Conservation (phyloP, 257 asterid genomes). For the Echites panduratus region DNA sequence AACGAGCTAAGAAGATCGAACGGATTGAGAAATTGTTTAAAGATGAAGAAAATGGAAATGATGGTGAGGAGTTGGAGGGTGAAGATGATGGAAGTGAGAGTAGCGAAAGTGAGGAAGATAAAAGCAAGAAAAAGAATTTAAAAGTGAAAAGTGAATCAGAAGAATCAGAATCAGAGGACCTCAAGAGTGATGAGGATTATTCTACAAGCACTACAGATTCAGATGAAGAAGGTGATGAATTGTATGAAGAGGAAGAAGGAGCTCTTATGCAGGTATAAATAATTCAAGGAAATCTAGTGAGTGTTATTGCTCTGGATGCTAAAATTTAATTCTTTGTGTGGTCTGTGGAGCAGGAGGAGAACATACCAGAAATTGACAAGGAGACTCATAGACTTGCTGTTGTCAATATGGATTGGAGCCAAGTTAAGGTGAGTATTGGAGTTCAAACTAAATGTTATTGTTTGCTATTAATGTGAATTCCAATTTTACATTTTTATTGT, state of each 20-base stretch:
- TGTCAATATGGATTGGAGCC: slow-evolving; percentile 88
- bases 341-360: slow-evolving; percentile 44
- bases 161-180: slow-evolving; percentile 25
- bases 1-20: slow-evolving; percentile 8
- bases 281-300: background rate
- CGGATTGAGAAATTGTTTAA: slow-evolving; percentile 15
- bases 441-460: no score
- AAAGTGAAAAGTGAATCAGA: slow-evolving; percentile 10
- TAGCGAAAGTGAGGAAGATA: slow-evolving; percentile 25
- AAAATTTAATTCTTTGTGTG: slow-evolving; percentile 6
- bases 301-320: background rate
- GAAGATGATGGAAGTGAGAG: slow-evolving; percentile 20
- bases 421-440: slow-evolving; percentile 63
- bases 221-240: slow-evolving; percentile 19
- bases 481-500: no score
- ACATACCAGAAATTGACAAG: slow-evolving; percentile 69
- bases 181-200: slow-evolving; percentile 39
- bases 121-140: slow-evolving; percentile 15
- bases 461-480: background rate
- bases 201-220: slow-evolving; percentile 44
- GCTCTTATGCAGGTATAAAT: slow-evolving; percentile 23
- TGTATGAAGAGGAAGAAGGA: slow-evolving; percentile 18
- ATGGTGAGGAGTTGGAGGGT: slow-evolving; percentile 20
- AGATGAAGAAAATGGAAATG: slow-evolving; percentile 22
- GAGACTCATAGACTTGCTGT: slow-evolving; percentile 83